Evolutionary conservation across 2,329 filamentous ascomycete genomes (phyloP).

Genomic region (Ceratocystis eucalypticola): DNA sequence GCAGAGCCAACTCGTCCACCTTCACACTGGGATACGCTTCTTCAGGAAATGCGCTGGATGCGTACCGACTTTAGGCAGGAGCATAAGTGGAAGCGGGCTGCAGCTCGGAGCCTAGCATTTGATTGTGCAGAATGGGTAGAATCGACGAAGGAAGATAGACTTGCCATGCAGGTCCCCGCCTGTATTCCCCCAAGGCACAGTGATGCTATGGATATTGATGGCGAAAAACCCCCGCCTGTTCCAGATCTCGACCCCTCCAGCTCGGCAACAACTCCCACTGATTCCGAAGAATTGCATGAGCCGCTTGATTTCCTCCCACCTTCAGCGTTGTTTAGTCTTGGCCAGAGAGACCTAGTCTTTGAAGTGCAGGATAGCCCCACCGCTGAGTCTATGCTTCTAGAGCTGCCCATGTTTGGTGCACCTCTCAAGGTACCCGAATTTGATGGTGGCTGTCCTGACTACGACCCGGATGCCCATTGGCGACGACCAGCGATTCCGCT

Average conservation of each 20-base stretch:
- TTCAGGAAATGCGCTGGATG: constrained; percentile 97
- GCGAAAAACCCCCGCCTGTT: constrained; percentile 33
- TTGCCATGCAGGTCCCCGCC: constrained; percentile 53
- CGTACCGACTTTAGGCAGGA: constrained; percentile 90
- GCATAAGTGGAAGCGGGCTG: constrained; percentile 78
- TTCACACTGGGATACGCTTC: constrained; percentile 71
- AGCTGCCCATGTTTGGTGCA: constrained; percentile 67
- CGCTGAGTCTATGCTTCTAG: constrained; percentile 62
- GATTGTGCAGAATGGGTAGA: constrained; percentile 74
- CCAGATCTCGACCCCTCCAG: constrained; percentile 17
- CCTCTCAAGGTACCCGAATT: constrained; percentile 45
- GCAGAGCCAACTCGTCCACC: constrained; percentile 64
- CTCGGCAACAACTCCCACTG: constrained; percentile 17
- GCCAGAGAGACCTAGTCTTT: constrained; percentile 70
- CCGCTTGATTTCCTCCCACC: constrained; percentile 44
- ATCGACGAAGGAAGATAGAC: constrained; percentile 48
- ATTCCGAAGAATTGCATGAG: constrained; percentile 29
- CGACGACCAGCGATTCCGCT: constrained; percentile 65
- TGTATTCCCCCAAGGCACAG: constrained; percentile 30
- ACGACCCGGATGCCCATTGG: constrained; percentile 58
- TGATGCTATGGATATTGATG: constrained; percentile 26
- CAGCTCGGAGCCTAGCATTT: constrained; percentile 65
- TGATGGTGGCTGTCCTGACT: constrained; percentile 43
- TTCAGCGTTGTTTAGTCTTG: constrained; percentile 70
- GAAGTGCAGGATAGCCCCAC: constrained; percentile 59